These are phyloP conservation scores for Plasmodium vivax DNA, from an alignment of 169 alveolate genomes.

Conservation along the genomic window DNA sequence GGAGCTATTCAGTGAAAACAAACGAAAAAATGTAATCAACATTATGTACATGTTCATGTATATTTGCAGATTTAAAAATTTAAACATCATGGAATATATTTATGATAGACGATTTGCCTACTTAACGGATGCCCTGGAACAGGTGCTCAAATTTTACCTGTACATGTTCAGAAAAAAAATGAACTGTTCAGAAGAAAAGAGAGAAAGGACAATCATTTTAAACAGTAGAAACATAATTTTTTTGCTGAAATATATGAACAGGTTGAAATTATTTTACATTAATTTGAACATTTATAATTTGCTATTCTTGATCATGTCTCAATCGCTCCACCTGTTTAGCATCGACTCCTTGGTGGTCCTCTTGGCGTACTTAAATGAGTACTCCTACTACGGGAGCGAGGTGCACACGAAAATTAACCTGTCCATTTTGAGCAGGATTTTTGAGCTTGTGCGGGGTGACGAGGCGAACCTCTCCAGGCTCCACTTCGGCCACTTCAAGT, in stretches of 20 bases:
- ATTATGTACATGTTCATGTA: conserved; percentile 61
- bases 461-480: background rate
- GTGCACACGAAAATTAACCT: conserved; percentile 39
- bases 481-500: conserved; percentile 18
- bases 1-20: conserved; percentile 19
- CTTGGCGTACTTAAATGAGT: conserved; percentile 51
- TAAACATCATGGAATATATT: conserved; percentile 32
- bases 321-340: conserved; percentile 11
- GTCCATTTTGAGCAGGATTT: background rate
- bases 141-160: conserved; percentile 32
- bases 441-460: background rate
- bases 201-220: background rate
- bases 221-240: conserved; percentile 23
- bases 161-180: conserved; percentile 7
- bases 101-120: conserved; percentile 42
- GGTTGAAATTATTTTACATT: conserved; percentile 44
- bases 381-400: conserved; percentile 11
- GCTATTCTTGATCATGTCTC: conserved; percentile 31
- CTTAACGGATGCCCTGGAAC: conserved; percentile 40
- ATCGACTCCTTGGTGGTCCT: conserved; percentile 4
- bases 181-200: background rate
- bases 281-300: conserved; percentile 53
- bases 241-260: conserved; percentile 61
- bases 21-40: conserved; percentile 35
- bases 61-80: conserved; percentile 19